Evolutionary conservation across 1,139 yeast genomes (phyloP), one percentile per base, ranked within the genome.

Genomic region (Nakaseomyces kungkrabaensis): DNA sequence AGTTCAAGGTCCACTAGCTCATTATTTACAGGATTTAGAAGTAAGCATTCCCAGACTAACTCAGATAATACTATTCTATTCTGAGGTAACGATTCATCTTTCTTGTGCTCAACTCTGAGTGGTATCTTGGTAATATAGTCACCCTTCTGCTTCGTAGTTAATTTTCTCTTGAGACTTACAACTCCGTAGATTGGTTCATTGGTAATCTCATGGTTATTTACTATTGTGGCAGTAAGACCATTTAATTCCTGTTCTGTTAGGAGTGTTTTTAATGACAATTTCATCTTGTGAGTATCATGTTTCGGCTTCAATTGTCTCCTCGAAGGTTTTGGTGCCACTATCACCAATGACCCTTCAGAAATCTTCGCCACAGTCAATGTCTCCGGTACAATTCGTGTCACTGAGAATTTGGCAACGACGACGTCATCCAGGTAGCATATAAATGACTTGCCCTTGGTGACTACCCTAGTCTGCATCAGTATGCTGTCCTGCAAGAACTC

Each of bases 391-490:
- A 88, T 75, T 54, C 77, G 81, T 13, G 80, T 72, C 5, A 87
- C 85, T 34, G 73, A 71, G 52, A 88, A 76, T 45, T 74, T 74
- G 6, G 95, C 92, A 3, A 77, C 72, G 0, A 85, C 78, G 11
- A 85, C 78, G 11, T 85, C 78, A 0, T 47, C 46, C 11, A 96
- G 85, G 60, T 80, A 87, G 1, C 90, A 85, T 10, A 85, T 77
- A 51, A 90, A 69, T 1, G 74, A 69, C 55, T 83, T 92, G 47
- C 74, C 72, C 27, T 74, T 54, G 0, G 81, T 72, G 1, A 89
- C 85, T 48, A 94, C 85, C 52, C 97, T 72, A 1, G 94, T 81
- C 65, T 90, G 97, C 49, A 82, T 79, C 43, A 90, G 71, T 59
- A 90, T 74, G 57, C 80, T 79, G 47, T 80, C 79, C 61, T 92